Base-by-base conservation (phyloP, 2,329 filamentous ascomycete genomes). In the Simplicillium aogashimaense region DNA sequence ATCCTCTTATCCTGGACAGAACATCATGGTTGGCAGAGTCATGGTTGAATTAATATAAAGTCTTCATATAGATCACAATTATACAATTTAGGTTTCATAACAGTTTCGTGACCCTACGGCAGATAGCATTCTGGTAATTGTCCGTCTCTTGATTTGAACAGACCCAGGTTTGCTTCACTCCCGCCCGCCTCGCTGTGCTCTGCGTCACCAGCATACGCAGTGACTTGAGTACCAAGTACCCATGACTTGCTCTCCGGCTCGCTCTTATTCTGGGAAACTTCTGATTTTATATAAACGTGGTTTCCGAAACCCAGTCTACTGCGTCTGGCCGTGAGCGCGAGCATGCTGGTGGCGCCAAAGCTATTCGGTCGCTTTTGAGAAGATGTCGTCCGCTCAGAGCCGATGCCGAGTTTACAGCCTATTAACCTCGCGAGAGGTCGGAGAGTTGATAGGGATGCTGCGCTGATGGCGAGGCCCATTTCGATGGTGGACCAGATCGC, bases 401-500 rank as follows among this genome's bases (percentile, higher is more conserved):
- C 29, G 14, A 58, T 40, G 38, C 55, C 55, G 35, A 68, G 43
- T 40, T 50, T 57, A 37, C 50, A 53, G 38, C 50, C 53, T 33
- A 66, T 35, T 18, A 49, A 28, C 40, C 59, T 60, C 44, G 63
- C 41, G 1, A 74, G 55, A 0, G 69, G 70, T 1, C 66, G 63
- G 6, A 72, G 55, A 0, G 68, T 70, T 6, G 67, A 65, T 7
- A 69, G 58, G 17, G 62, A 63, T n/a, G 64, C 66, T 7, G 69
- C 69, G 7, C 63, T 63, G 46, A 74, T 65, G 36, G 67, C 66
- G 2, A 74, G 57, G 11, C 64, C 66, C 29, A 65, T 56, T 40
- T 74, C 70, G 7, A 64, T 54, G 1, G 62, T 65, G 2, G 67
- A 69, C 66, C 67, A 72, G 47, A 72, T 66, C 13, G 67, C 66